phyloP scores from a whole-genome alignment of 345 rosid species.

The Gossypium stocksii region DNA sequence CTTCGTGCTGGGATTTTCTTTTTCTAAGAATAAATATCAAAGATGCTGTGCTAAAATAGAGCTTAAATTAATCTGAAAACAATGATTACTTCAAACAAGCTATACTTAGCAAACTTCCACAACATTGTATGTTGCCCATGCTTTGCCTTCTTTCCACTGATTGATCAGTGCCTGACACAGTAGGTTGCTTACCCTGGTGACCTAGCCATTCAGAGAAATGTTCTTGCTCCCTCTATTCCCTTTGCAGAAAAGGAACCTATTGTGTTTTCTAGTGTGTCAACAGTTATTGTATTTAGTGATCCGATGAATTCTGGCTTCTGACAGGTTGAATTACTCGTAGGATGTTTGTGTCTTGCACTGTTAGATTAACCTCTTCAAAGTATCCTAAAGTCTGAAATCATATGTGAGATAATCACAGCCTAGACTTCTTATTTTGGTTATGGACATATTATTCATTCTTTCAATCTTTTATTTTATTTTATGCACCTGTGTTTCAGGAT shows the following conservation, averaged over 20 bases:
- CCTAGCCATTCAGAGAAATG: neutral
- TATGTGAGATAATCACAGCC: neutral
- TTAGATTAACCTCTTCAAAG: neutral
- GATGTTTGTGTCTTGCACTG: neutral
- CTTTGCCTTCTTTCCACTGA: neutral
- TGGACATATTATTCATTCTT: neutral
- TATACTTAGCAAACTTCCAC: neutral
- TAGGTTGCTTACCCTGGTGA: neutral
- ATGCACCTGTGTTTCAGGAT: neutral
- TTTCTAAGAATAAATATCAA: neutral
- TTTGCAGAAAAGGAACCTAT: neutral
- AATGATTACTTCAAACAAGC: neutral
- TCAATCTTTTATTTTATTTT: neutral
- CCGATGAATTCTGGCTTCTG: neutral
- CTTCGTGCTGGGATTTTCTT: constrained; percentile 1
- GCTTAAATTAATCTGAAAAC: neutral
- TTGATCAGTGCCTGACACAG: neutral
- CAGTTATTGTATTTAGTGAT: neutral
- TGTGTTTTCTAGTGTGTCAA: neutral
- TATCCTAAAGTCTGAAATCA: neutral
- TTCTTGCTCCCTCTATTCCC: neutral
- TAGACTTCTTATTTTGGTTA: neutral
- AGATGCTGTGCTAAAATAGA: neutral
- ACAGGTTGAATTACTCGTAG: neutral
- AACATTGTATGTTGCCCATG: neutral